phyloP scores from a whole-genome alignment of 305 asterid genomes.

The Fraxinus angustifolia region DNA sequence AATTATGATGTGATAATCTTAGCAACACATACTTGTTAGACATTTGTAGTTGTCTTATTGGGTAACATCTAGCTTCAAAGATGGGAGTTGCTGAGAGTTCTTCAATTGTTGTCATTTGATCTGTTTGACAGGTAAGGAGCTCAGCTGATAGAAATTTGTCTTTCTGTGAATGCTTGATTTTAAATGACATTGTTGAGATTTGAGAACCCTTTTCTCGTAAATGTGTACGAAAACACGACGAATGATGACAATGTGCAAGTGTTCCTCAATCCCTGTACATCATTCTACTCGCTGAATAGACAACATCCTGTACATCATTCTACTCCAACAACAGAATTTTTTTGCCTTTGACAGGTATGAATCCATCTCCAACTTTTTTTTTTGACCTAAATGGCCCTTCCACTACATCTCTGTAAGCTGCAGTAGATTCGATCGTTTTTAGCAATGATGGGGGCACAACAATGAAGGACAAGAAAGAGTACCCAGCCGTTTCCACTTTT shows the following conservation, averaged over 20 bases:
- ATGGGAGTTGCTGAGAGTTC: neutral
- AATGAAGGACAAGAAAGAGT: neutral
- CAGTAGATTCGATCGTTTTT: neutral
- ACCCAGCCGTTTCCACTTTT: neutral
- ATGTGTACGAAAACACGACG: neutral
- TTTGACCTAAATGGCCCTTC: neutral
- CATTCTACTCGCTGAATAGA: neutral
- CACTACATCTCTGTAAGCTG: neutral
- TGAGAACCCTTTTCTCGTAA: neutral
- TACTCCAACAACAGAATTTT: too few species aligned
- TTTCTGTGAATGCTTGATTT: neutral
- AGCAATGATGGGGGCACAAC: neutral
- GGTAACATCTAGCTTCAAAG: neutral
- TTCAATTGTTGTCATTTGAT: neutral
- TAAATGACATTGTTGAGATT: neutral
- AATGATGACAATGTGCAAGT: neutral
- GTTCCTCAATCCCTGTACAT: neutral
- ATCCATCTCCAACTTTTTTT: neutral
- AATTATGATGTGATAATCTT: neutral
- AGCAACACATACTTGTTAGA: neutral
- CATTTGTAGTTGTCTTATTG: neutral
- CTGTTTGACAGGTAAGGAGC: neutral
- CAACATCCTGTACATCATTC: too few species aligned
- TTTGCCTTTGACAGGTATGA: too few species aligned
- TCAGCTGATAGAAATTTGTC: neutral